A percentile compares a stretch with the other conserved stretches of the same genome.
Conservation (phyloP, 1,284 basidiomycete genomes). For the Singerocomus inundabilis region DNA sequence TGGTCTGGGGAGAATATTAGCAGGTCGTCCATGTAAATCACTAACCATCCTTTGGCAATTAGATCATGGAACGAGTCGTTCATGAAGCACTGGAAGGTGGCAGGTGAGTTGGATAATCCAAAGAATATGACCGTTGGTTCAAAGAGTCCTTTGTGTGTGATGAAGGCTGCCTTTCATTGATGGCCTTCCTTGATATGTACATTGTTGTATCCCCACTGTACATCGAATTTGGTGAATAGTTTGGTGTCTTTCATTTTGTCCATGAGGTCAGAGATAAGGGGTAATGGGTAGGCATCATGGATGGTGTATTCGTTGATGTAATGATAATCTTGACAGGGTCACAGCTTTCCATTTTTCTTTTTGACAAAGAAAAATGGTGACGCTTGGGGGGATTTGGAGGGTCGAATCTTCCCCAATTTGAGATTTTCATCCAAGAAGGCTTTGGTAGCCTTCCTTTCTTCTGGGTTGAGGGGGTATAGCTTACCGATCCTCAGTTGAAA, state of each 20-base stretch:
- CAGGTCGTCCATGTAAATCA: conserved; percentile 26
- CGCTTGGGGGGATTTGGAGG: neutral
- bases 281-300: conserved; percentile 12
- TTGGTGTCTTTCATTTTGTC: conserved; percentile 22
- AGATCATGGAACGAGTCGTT: conserved; percentile 14
- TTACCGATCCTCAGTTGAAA: neutral
- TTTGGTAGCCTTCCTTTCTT: neutral
- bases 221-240: conserved; percentile 21
- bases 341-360: neutral
- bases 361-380: neutral
- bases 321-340: neutral
- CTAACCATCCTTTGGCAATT: conserved; percentile 2
- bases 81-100: conserved; percentile 11
- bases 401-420: neutral
- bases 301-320: neutral
- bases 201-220: conserved; percentile 2
- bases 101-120: neutral
- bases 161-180: conserved; percentile 12
- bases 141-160: conserved; percentile 2
- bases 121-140: neutral
- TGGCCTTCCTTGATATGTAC: conserved; percentile 22
- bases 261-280: conserved; percentile 31
- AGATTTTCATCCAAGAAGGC: neutral
- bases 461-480: neutral
- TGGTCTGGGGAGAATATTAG: conserved; percentile 12